These are phyloP conservation scores for Leccinum pellstonianum DNA, from an alignment of 768 basidiomycete species.

Conservation along the genomic window DNA sequence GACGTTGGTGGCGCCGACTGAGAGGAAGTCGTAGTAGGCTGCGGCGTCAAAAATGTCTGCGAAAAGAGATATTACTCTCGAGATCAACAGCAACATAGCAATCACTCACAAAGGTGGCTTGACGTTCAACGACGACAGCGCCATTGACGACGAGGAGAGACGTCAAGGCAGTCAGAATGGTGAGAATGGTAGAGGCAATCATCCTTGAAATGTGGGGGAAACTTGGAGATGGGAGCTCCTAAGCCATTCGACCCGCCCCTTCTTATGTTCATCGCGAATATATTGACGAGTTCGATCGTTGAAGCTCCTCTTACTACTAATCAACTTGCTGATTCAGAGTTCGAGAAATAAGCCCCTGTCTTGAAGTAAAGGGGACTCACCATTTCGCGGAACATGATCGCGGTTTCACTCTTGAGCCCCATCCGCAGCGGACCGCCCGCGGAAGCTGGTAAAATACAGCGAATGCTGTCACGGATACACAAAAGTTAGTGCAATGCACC, in stretches of 20 bases:
- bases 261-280: conserved; percentile 12
- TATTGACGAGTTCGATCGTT: conserved; percentile 2
- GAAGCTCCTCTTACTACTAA: background rate
- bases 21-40: conserved; percentile 2
- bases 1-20: background rate
- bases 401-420: background rate
- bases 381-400: conserved; percentile 9
- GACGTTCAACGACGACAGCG: conserved; percentile 15
- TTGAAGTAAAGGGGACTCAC: background rate
- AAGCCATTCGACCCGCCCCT: background rate
- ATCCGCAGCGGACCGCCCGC: background rate
- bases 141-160: conserved; percentile 16
- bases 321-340: background rate
- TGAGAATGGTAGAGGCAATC: conserved; percentile 13
- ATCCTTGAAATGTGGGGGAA: background rate
- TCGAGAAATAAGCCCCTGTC: conserved; percentile 4
- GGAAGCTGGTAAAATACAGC: background rate
- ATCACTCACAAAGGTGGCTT: conserved; percentile 18
- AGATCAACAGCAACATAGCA: accelerated
- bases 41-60: conserved; percentile 13
- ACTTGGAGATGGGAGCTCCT: background rate
- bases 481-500: background rate
- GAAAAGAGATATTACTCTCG: background rate
- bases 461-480: background rate
- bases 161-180: conserved; percentile 8